phyloP scores from a whole-genome alignment of 352 stramenopile species.

The Globisporangium nunn region DNA sequence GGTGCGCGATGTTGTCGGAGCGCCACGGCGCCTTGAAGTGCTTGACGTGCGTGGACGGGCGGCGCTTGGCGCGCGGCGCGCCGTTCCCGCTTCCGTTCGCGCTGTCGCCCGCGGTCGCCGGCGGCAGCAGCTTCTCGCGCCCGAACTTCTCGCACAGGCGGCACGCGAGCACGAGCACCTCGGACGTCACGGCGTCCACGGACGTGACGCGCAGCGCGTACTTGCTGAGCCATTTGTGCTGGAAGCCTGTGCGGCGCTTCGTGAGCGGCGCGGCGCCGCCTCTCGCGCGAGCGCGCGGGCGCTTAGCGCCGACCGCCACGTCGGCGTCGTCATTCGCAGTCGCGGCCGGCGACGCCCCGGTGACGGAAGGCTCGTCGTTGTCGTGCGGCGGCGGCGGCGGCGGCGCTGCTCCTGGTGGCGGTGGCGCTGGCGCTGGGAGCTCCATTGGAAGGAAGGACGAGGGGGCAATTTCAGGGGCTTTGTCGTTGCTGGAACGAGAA shows the following conservation, averaged over 20 bases:
- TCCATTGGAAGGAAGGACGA: background rate
- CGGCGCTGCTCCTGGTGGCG: background rate
- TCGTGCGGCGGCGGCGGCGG: background rate
- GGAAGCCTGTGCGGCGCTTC: slow-evolving; percentile 13
- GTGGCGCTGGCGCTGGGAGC: background rate
- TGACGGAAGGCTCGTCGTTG: background rate
- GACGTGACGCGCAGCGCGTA: slow-evolving; percentile 10
- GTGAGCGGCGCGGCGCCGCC: background rate
- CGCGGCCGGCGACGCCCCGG: too few relatives aligned
- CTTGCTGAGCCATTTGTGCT: slow-evolving; percentile 14
- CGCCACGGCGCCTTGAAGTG: slow-evolving; percentile 16
- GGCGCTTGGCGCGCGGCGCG: slow-evolving; percentile 8
- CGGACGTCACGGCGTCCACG: slow-evolving; percentile 10
- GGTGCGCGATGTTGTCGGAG: slow-evolving; percentile 13
- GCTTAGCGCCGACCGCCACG: background rate
- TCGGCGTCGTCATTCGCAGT: background rate
- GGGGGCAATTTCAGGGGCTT: background rate
- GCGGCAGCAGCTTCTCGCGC: slow-evolving; percentile 10
- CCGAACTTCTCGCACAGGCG: slow-evolving; percentile 14
- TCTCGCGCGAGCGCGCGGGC: background rate
- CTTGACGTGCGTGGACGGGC: slow-evolving; percentile 11
- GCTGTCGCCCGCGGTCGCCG: background rate
- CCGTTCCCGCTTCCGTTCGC: background rate
- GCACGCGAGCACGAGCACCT: slow-evolving; percentile 12
- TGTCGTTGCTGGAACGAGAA: background rate